Evolutionary conservation across 768 basidiomycete genomes (phyloP), one percentile per base, ranked within the genome.

Genomic region (Hericium alpestre): DNA sequence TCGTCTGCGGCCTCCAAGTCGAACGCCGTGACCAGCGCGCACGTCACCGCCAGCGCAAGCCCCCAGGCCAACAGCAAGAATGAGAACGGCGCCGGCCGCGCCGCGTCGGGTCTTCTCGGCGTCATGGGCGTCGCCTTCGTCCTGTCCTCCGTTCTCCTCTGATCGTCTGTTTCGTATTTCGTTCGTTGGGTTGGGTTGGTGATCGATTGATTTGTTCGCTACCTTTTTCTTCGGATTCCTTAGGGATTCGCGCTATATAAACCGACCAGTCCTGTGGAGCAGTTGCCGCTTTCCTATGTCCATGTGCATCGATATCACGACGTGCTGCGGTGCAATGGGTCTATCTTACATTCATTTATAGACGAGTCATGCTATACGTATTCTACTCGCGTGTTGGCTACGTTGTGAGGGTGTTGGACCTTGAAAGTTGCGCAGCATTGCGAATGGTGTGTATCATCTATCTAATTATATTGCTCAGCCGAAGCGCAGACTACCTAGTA

Each of bases 121-220:
- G 60, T 60, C 38, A 61, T 63, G 20, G 62, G 54, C 20, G 59
- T 54, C 40, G 58, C 56, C 18, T 59, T 59, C 32, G 25, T 64
- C 8, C 43, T 46, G 51, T 46, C 58, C 50, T 55, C 27, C 27
- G 53, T 65, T 53, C 53, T 59, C 58, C 47, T 64, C 50, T 64
- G 59, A 20, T 43, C 43, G 15, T 54, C 32, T 58, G 5, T 60
- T 4, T 53, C 48, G 12, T 47, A 58, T 57, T 56, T 62, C 51
- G 38, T 57, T 38, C 53, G 53, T 56, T 32, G 16, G 18, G 16
- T 39, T 49, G 13, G 51, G 55, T 53, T 52, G 38, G 40, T 32
- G 38, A 41, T 11, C 27, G 4, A 49, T 40, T 25, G 18, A 25
- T 59, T 43, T 52, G 53, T 27, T 59, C 10, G 51, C 37, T 48